Evolutionary conservation across 164 flowering plant species (phyloP).

Genomic region (Cinnamomum micranthum): DNA sequence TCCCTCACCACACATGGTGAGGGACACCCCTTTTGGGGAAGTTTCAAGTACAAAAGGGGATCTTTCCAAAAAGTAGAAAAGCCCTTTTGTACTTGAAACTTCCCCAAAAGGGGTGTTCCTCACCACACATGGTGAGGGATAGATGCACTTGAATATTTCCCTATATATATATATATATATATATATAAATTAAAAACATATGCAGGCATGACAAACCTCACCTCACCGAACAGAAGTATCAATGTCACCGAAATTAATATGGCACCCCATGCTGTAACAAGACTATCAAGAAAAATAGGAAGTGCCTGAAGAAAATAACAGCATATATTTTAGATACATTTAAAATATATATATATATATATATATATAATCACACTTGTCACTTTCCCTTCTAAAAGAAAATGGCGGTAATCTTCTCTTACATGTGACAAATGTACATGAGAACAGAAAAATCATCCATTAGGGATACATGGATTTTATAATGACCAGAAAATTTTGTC

Average conservation of each 20-base stretch:
- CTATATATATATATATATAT: too few relatives aligned
- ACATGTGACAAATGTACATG: not conserved
- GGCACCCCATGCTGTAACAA: conserved; percentile 84
- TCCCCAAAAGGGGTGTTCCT: too few relatives aligned
- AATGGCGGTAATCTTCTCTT: not conserved
- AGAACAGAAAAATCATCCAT: not conserved
- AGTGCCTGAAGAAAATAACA: conserved; percentile 56
- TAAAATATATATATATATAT: too few relatives aligned
- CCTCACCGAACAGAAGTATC: conserved; percentile 99
- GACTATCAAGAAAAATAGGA: conserved; percentile 81
- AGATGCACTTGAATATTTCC: too few relatives aligned
- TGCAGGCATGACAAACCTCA: conserved; percentile 22
- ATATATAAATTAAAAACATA: not conserved
- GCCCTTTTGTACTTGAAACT: too few relatives aligned
- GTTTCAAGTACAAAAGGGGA: too few relatives aligned
- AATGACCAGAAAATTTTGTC: not conserved
- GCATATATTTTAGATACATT: not conserved
- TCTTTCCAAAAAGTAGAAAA: too few relatives aligned
- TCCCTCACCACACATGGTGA: too few relatives aligned
- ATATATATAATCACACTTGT: not conserved
- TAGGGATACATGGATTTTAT: not conserved
- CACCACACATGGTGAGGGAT: too few relatives aligned
- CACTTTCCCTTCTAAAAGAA: not conserved
- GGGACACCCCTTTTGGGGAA: too few relatives aligned
- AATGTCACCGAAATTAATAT: conserved; percentile 88